Base-by-base conservation (phyloP, 2,329 filamentous ascomycete genomes). In the Hymenoscyphus albidus region DNA sequence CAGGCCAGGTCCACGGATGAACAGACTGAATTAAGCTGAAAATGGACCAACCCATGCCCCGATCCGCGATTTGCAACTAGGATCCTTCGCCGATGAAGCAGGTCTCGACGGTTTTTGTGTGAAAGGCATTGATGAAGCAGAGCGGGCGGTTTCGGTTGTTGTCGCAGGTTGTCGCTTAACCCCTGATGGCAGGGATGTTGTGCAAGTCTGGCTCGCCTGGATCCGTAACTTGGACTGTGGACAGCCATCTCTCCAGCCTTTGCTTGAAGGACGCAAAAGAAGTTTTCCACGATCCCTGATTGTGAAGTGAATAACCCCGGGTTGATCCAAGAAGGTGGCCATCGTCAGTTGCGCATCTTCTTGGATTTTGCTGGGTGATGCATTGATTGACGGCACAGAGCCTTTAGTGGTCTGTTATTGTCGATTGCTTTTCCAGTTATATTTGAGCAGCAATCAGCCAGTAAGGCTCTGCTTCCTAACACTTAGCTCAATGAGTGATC, bases 151-250 rank as follows among this genome's bases (percentile, higher is more conserved):
- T 74, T 74, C 73, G 73, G 64, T 63, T 65, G 66, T 67, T 35
- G 73, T 74, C 70, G 69, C 72, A 73, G 68, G 67, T 54, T 18
- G 62, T 74, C 73, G 73, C 73, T 73, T 71, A 71, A 27, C 58
- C 59, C 68, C 64, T 69, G 68, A 51, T 51, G 4, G 18, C 18
- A 54, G 48, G 48, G 44, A 18, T 22, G 18, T n/a, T 10, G 48
- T 54, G 48, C 18, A 18, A 54, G 48, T 54, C 48, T 54, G 18
- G 48, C 18, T n/a, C 22, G 48, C 22, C 48, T 54, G 18, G 48
- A 18, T 27, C 48, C 48, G 48, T 18, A n/a, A 27, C 48, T 54
- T 56, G 61, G 67, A 66, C 69, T 65, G 69, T 72, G 69, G n/a
- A n/a, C 31, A 35, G 27, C 31, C 9, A 3, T 27, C 54, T 35